A percentile compares a stretch with the other conserved stretches of the same genome.
Evolutionary conservation across 768 basidiomycete species (phyloP).

Genomic region (Phylloporus rhodoxanthus): DNA sequence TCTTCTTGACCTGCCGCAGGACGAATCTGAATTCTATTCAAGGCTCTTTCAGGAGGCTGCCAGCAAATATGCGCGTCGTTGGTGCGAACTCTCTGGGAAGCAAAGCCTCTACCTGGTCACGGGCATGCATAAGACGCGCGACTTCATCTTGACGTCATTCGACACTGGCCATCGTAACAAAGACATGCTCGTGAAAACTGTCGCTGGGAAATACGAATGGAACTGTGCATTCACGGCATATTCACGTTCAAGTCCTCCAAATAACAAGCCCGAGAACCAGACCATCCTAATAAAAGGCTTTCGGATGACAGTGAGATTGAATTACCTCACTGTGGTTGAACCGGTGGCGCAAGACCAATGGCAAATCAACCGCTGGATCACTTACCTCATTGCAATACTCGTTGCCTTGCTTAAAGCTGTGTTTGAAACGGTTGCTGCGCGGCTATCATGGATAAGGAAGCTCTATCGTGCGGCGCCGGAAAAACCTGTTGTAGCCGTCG

Average conservation of each 20-base stretch:
- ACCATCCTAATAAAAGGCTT: constrained; percentile 10
- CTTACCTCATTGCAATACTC: not conserved
- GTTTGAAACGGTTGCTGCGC: not conserved
- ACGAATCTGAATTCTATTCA: not conserved
- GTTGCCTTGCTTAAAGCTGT: not conserved
- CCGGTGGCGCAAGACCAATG: not conserved
- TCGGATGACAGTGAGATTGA: constrained; percentile 1
- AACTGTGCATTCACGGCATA: not conserved
- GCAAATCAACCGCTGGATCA: not conserved
- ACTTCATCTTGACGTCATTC: not conserved
- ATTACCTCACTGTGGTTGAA: not conserved
- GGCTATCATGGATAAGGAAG: not conserved
- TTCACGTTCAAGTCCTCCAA: not conserved
- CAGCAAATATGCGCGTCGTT: not conserved
- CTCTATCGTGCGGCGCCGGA: not conserved
- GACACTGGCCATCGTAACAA: not conserved
- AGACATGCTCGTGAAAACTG: not conserved
- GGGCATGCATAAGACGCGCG: not conserved
- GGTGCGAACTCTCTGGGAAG: not conserved
- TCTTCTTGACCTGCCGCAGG: not conserved
- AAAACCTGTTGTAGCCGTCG: not conserved
- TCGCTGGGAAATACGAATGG: not conserved
- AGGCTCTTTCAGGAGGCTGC: not conserved
- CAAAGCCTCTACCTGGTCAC: not conserved
- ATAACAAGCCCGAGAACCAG: constrained; percentile 3